Conservation (phyloP, 164 flowering plant species). For the Vitis cinerea region DNA sequence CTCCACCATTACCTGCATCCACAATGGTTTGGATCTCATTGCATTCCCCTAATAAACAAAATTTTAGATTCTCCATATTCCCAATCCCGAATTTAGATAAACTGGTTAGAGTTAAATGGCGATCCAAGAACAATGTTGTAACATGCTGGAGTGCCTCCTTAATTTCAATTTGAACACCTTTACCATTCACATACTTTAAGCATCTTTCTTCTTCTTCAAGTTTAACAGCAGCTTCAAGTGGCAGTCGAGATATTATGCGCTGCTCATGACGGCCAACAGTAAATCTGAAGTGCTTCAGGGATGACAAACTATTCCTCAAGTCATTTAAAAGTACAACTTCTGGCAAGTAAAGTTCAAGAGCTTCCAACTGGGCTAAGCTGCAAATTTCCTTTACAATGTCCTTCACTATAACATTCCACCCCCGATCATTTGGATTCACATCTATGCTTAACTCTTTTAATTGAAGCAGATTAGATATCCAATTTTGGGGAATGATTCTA, state of each 20-base stretch:
- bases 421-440: constrained; percentile 4
- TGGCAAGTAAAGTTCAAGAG: constrained; percentile 5
- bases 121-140: not conserved
- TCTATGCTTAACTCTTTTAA: constrained; percentile 10
- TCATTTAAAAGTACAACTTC: not conserved
- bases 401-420: constrained; percentile 1
- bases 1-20: not conserved
- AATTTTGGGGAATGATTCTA: constrained; percentile 4
- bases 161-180: not conserved
- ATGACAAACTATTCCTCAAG: not conserved
- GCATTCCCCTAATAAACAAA: not conserved
- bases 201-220: not conserved
- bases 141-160: not conserved
- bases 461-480: not conserved
- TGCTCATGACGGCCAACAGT: not conserved
- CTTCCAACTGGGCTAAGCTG: not conserved
- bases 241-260: constrained; percentile 2
- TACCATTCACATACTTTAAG: constrained; percentile 8
- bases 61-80: constrained; percentile 2
- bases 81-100: constrained; percentile 3
- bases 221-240: not conserved
- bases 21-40: not conserved
- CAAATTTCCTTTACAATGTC: not conserved
- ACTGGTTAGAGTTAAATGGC: not conserved
- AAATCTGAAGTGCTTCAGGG: not conserved